Evolutionary conservation across 2,329 filamentous ascomycete genomes (phyloP).

Genomic region (Leptodontidium sp.): DNA sequence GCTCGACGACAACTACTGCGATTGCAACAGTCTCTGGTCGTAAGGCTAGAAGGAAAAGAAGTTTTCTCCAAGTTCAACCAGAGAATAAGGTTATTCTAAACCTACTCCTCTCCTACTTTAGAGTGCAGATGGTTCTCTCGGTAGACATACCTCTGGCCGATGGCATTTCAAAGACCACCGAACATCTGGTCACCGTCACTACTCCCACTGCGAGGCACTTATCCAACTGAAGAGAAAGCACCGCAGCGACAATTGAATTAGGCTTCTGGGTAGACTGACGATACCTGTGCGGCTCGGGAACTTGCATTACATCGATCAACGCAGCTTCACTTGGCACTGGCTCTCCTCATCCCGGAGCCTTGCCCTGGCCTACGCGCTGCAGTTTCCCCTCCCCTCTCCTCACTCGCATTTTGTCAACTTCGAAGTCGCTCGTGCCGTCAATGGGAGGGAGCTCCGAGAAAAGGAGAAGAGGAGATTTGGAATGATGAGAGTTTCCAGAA

Average conservation of each 20-base stretch:
- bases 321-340: background rate
- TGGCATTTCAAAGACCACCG: background rate
- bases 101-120: background rate
- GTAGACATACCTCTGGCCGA: background rate
- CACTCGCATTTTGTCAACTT: background rate
- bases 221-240: too few relatives aligned
- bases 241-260: too few relatives aligned
- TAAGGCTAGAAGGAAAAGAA: background rate
- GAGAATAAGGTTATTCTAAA: conserved; percentile 9
- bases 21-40: background rate
- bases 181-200: background rate
- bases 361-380: too few relatives aligned
- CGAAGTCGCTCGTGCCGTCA: background rate
- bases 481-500: background rate
- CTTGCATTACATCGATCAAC: background rate
- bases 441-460: background rate
- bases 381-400: background rate
- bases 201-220: background rate
- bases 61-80: background rate
- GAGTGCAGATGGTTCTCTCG: background rate
- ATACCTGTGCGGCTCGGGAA: background rate
- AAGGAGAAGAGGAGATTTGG: background rate
- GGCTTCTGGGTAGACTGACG: too few relatives aligned
- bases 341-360: too few relatives aligned
- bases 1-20: background rate